phyloP scores from a whole-genome alignment of 148 eudicot genomes.

The Fallopia convolvulus region DNA sequence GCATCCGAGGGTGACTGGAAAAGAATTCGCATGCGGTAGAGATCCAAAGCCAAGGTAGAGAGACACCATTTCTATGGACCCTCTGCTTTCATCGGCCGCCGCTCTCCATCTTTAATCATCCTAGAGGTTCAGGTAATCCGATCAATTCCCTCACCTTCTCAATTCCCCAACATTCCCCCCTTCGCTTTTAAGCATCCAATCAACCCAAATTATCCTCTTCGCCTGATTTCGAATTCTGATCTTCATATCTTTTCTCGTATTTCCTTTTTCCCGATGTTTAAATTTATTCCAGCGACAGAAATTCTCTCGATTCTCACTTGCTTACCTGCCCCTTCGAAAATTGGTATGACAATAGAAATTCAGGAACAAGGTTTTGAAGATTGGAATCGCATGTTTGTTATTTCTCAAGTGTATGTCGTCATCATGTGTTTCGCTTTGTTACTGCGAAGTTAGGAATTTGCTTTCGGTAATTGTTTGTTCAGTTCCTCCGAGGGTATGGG shows the following conservation, averaged over 20 bases:
- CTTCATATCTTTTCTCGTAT: neutral
- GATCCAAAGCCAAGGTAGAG: neutral
- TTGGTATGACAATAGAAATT: neutral
- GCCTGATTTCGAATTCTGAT: neutral
- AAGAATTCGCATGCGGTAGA: neutral
- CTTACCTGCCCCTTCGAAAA: neutral
- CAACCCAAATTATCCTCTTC: neutral
- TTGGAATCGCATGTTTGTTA: neutral
- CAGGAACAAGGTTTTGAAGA: neutral
- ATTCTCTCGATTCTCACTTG: neutral
- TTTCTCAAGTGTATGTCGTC: neutral
- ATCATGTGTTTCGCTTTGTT: neutral
- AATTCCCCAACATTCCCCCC: neutral
- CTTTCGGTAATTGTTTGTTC: neutral
- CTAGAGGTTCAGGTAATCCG: neutral
- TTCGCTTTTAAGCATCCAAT: neutral
- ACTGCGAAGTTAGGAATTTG: neutral
- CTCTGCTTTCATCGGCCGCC: neutral
- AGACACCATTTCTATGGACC: slow-evolving; percentile 6
- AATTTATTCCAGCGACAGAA: too few species aligned
- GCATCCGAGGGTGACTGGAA: neutral
- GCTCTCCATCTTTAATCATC: neutral
- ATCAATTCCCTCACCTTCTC: neutral
- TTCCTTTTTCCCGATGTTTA: neutral
- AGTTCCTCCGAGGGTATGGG: neutral